Percentiles rank a stretch among this genome's conserved stretches.
Conservation (phyloP, 2,329 filamentous ascomycete genomes). For the Diaporthe citrichinensis region DNA sequence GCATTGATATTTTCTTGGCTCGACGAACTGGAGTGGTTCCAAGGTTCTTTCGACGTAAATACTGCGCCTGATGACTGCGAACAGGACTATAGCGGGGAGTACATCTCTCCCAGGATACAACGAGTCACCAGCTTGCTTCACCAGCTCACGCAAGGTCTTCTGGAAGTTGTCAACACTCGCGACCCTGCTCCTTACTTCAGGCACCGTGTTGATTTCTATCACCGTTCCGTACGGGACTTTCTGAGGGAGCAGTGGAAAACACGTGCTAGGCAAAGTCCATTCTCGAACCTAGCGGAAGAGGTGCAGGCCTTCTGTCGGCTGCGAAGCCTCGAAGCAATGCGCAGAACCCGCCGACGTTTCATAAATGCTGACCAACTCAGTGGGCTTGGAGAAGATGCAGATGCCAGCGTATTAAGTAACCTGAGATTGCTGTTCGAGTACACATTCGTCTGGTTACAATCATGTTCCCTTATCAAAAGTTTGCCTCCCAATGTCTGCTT, state of each 20-base stretch:
- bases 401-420: not conserved
- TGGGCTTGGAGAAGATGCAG: not conserved
- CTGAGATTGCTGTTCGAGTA: not conserved
- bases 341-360: not conserved
- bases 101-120: not conserved
- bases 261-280: not conserved
- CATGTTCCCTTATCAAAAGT: not conserved
- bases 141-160: slow-evolving; percentile 12
- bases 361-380: not conserved
- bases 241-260: not conserved
- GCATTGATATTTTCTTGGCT: slow-evolving; percentile 2
- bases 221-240: slow-evolving; percentile 4
- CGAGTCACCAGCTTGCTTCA: slow-evolving; percentile 11
- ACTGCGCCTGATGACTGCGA: not conserved
- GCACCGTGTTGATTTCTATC: slow-evolving; percentile 4
- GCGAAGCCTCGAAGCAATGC: slow-evolving; percentile 6
- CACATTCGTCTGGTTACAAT: not conserved
- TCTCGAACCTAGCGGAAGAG: not conserved
- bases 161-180: slow-evolving; percentile 1
- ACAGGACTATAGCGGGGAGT: not conserved
- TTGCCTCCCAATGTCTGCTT: not conserved
- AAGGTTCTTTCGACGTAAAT: not conserved
- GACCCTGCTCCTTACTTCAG: slow-evolving; percentile 8
- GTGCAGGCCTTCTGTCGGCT: slow-evolving; percentile 7
- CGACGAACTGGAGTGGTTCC: slow-evolving; percentile 4